phyloP scores from a whole-genome alignment of 768 basidiomycete species.

The Pleurotus pulmonarius region DNA sequence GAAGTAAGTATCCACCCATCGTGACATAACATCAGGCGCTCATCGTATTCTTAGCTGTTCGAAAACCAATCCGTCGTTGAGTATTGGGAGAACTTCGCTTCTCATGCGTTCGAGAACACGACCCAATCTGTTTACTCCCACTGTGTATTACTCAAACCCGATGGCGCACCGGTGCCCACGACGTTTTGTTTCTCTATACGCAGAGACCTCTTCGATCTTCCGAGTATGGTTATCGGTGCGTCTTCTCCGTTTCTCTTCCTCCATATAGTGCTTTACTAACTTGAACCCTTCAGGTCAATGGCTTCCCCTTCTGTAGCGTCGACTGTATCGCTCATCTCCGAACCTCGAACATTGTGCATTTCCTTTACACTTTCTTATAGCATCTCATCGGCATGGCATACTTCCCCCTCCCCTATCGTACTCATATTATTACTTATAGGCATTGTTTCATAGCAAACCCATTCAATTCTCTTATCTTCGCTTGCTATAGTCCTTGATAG shows the following conservation, averaged over 20 bases:
- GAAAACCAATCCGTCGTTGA: constrained; percentile 94
- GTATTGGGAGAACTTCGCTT: constrained; percentile 96
- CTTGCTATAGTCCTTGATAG: background rate
- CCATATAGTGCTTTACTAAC: background rate
- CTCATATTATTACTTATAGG: constrained; percentile 5
- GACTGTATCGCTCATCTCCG: constrained; percentile 14
- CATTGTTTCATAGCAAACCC: constrained; percentile 4
- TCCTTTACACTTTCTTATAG: background rate
- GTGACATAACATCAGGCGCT: background rate
- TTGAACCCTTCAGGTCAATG: constrained; percentile 62
- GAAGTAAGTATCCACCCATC: constrained; percentile 40
- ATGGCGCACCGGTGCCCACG: constrained; percentile 80
- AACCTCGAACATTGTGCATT: constrained; percentile 4
- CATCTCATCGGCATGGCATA: constrained; percentile 5
- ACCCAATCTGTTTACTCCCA: constrained; percentile 94
- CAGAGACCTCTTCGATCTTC: constrained; percentile 87
- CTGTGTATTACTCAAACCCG: constrained; percentile 83
- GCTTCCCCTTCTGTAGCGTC: constrained; percentile 67
- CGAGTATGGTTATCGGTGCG: constrained; percentile 84
- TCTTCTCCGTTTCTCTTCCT: background rate
- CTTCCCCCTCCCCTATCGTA: background rate
- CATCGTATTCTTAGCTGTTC: constrained; percentile 57
- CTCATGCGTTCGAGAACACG: constrained; percentile 96
- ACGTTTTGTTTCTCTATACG: constrained; percentile 97
- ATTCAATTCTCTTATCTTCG: background rate